Conservation (phyloP, 176 grass and related monocot species). For the Carex myosuroides region DNA sequence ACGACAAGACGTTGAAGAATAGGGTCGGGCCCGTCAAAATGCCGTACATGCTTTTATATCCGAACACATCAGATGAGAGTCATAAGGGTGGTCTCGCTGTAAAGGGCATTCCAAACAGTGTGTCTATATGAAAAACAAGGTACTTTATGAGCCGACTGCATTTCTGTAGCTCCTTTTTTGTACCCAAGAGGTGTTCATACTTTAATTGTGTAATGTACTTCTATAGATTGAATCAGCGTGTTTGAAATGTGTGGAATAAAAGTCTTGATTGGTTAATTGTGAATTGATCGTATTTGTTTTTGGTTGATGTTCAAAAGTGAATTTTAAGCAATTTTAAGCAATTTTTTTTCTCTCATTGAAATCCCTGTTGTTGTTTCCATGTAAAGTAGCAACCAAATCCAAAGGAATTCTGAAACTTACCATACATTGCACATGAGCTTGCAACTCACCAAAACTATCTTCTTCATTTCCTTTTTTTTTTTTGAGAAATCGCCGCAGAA, state of each 20-base stretch:
- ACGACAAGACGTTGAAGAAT: conserved; percentile 34
- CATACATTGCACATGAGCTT: neutral
- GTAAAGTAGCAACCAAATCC: neutral
- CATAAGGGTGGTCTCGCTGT: conserved; percentile 39
- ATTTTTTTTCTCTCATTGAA: neutral
- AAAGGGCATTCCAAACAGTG: conserved; percentile 75
- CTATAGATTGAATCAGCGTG: neutral
- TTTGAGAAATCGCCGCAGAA: too few relatives aligned
- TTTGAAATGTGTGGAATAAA: neutral
- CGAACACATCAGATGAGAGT: conserved; percentile 46
- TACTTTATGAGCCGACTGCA: neutral
- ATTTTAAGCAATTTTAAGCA: neutral
- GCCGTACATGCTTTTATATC: conserved; percentile 71
- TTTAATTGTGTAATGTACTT: neutral
- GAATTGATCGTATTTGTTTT: neutral
- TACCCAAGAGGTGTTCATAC: neutral
- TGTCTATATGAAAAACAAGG: conserved; percentile 44
- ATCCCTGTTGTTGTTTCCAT: neutral
- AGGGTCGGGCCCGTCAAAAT: conserved; percentile 43
- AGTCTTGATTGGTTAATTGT: neutral
- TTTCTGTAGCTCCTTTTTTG: neutral
- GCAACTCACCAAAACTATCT: neutral
- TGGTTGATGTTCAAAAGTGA: neutral
- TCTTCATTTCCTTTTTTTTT: too few relatives aligned
- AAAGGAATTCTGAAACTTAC: neutral